Base-by-base conservation (phyloP, 2,329 filamentous ascomycete genomes). In the Fusarium annulatum region DNA sequence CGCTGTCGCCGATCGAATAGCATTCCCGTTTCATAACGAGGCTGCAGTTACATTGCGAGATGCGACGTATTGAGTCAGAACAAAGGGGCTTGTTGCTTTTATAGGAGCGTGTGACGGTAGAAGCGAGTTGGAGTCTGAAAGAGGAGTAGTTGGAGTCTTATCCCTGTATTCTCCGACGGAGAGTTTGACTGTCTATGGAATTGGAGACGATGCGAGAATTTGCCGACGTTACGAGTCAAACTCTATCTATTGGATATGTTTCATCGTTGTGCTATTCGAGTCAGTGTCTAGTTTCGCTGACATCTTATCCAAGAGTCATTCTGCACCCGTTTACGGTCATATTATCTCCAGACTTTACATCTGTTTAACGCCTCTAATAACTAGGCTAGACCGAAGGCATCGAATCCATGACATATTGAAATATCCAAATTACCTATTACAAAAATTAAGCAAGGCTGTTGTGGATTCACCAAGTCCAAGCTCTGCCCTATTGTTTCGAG, bases 221-320 rank as follows among this genome's bases (percentile, higher is more conserved):
- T 21, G 30, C 55, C 41, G 41, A 58, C 7, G 30, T 46, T 58
- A 18, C 18, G 30, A 48, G n/a, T 28, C 14, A 36, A 48, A 58
- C 41, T 11, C 12, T 36, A 38, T 58, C 30, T 48, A 6, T 11
- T 28, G 23, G 39, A 14, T 36, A 7, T 36, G 55, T 58, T 9
- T 36, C 55, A 15, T 36, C 5, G 2, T 15, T 5, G 4, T 28
- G 7, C 1, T 34, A 16, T 26, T 15, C 1, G 41, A 58, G 55
- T 48, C 10, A 36, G 18, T 16, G 2, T 21, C 9, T 18, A 8
- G 12, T 7, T 23, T 39, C 2, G 38, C 38, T 16, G 21, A 23
- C 3, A 38, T 11, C 34, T 10, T 9, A 1, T 9, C 1, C 4
- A 11, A 6, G 0, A 10, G 2, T 23, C 0, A 18, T 18, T 41